These are phyloP conservation scores for Arachis hypogaea DNA, from an alignment of 306 rosid genomes.

Conservation along the genomic window DNA sequence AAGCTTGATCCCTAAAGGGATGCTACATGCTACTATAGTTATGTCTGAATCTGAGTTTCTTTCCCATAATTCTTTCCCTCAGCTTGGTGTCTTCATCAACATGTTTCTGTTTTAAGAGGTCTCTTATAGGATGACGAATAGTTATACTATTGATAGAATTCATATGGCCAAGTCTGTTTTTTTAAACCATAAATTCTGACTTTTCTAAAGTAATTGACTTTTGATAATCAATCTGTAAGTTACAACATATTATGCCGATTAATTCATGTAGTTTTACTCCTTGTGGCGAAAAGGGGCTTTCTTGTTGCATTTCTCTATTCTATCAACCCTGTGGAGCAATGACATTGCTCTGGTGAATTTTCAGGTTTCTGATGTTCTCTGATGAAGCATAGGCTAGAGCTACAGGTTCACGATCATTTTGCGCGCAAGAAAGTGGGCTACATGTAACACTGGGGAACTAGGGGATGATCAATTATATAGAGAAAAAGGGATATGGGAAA, in stretches of 20 bases:
- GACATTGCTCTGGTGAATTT: constrained; percentile 34
- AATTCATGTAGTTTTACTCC: neutral
- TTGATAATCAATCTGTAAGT: neutral
- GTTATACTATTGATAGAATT: neutral
- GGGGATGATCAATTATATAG: constrained; percentile 21
- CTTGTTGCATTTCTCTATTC: neutral
- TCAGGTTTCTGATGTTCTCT: constrained; percentile 38
- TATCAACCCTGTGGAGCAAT: constrained; percentile 19
- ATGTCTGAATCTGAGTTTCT: neutral
- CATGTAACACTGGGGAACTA: constrained; percentile 28
- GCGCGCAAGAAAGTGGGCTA: constrained; percentile 28
- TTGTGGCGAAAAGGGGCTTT: neutral
- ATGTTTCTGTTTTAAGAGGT: neutral
- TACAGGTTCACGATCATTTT: constrained; percentile 9
- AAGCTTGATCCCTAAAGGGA: constrained; percentile 3
- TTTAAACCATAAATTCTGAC: neutral
- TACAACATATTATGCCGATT: neutral
- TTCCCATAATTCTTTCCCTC: neutral
- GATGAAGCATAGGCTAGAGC: constrained; percentile 32
- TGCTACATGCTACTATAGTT: neutral
- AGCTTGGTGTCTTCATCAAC: neutral
- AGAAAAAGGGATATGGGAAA: constrained; percentile 4
- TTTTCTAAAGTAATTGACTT: neutral
- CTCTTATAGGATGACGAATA: neutral
- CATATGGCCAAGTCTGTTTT: neutral